Evolutionary conservation across 345 rosid genomes (phyloP), one percentile per base, ranked within the genome.

Genomic region (Camelina laxa): DNA sequence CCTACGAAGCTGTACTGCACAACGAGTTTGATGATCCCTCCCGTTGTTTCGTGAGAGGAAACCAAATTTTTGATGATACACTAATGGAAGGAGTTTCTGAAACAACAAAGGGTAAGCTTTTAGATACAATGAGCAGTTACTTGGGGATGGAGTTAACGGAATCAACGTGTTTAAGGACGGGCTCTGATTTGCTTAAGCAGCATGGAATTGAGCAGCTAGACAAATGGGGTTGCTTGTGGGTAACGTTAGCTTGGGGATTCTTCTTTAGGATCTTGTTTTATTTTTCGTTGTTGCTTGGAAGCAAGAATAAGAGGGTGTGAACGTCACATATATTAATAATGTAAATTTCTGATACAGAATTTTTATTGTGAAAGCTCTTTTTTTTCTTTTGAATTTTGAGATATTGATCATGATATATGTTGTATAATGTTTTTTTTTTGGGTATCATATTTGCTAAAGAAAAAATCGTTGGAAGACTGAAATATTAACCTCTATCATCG

Each of bases 231-330:
- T 94, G 98, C 84, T 71, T 94, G 75, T 88, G 90, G 93, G 79
- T 94, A 17, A 86, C 91, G 19, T 30, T 94, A 45, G 98, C 93
- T n/a, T 89, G 95, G 96, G 98, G 98, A 0, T 88, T 90, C 84
- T 84, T 91, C 35, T 94, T 94, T 64, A 88, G 97, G 81, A 38
- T 85, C 55, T 70, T 91, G 59, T 94, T 94, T 73, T 91, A 91
- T 77, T 85, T 90, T 2, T 54, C 86, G 0, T 82, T 94, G 81
- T 65, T 87, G 81, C 10, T 87, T 12, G 96, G 97, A 9, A 88
- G 97, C 84, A 94, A 88, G 83, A 91, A 91, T 79, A 90, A 87
- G 85, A 85, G 98, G 74, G 80, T 69, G n/a, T 90, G 73, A 89
- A 47, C 14, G 30, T 62, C 41, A 9, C 14, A 4, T 7, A 8